Conservation (phyloP, 371 early-diverging fungal species). For the Gilbertella persicaria region DNA sequence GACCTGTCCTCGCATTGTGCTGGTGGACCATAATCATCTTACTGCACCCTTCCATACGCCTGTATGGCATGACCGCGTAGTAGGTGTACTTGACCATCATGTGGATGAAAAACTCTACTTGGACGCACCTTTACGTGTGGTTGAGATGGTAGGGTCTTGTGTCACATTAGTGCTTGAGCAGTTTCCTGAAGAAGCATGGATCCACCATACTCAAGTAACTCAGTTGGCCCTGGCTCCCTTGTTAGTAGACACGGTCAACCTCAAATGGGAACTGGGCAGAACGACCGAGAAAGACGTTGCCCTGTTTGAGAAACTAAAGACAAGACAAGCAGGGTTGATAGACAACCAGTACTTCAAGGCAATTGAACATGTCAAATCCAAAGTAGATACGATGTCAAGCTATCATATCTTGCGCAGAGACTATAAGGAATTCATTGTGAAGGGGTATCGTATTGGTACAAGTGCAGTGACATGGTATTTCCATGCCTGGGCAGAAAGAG, state of each 20-base stretch:
- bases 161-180: constrained; percentile 56
- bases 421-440: constrained; percentile 69
- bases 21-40: constrained; percentile 69
- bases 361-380: constrained; percentile 59
- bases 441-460: constrained; percentile 60
- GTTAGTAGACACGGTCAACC: constrained; percentile 69
- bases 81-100: constrained; percentile 77
- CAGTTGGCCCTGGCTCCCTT: constrained; percentile 63
- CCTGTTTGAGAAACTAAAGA: constrained; percentile 36
- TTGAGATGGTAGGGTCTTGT: constrained; percentile 68
- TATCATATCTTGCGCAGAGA: constrained; percentile 73
- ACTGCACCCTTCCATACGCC: constrained; percentile 39
- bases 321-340: not conserved
- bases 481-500: constrained; percentile 47
- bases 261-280: constrained; percentile 57
- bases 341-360: constrained; percentile 45
- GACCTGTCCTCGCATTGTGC: constrained; percentile 23
- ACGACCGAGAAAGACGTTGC: constrained; percentile 55
- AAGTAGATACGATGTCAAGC: constrained; percentile 50
- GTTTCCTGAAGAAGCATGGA: constrained; percentile 21
- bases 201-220: constrained; percentile 21
- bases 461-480: constrained; percentile 63
- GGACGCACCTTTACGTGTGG: constrained; percentile 38
- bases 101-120: constrained; percentile 57
- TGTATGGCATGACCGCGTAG: constrained; percentile 36